Percentiles rank a stretch among this genome's conserved stretches.
Conservation (phyloP, 2,329 filamentous ascomycete genomes). For the Phaeosphaeriaceae sp. region DNA sequence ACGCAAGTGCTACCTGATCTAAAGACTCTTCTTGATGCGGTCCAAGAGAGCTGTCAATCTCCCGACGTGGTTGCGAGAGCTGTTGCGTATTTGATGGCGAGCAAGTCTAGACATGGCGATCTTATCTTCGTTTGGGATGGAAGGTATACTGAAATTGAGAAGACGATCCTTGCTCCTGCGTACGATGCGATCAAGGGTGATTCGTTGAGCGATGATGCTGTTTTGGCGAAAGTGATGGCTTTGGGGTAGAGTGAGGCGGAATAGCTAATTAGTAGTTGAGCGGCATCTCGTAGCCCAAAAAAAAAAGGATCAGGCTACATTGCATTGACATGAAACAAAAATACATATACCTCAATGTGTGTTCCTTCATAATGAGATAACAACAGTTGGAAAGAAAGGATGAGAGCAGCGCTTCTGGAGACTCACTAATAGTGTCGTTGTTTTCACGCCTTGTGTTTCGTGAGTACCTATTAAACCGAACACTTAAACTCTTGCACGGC, state of each 20-base stretch:
- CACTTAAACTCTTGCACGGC: too few relatives aligned
- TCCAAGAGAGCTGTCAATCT: constrained; percentile 48
- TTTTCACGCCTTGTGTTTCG: too few relatives aligned
- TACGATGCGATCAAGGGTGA: constrained; percentile 27
- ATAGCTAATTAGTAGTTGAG: background rate
- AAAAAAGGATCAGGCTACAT: too few relatives aligned
- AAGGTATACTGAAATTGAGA: constrained; percentile 62
- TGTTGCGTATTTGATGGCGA: constrained; percentile 59
- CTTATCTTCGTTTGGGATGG: constrained; percentile 60
- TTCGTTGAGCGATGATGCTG: constrained; percentile 24
- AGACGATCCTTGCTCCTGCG: constrained; percentile 38
- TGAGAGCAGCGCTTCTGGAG: too few relatives aligned
- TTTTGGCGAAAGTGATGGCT: constrained; percentile 24
- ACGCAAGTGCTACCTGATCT: constrained; percentile 58
- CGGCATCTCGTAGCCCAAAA: too few relatives aligned
- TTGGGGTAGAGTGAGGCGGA: constrained; percentile 1
- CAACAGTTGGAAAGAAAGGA: too few relatives aligned
- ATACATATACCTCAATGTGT: too few relatives aligned
- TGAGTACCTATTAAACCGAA: too few relatives aligned
- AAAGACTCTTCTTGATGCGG: constrained; percentile 47
- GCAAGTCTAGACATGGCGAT: constrained; percentile 58
- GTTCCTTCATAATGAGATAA: too few relatives aligned
- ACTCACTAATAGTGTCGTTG: too few relatives aligned
- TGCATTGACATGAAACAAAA: too few relatives aligned
- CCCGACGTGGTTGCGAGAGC: constrained; percentile 58